Evolutionary conservation across 179 eudicot genomes (phyloP), one percentile per base, ranked within the genome.

Genomic region (Sideroxylon spinosum): DNA sequence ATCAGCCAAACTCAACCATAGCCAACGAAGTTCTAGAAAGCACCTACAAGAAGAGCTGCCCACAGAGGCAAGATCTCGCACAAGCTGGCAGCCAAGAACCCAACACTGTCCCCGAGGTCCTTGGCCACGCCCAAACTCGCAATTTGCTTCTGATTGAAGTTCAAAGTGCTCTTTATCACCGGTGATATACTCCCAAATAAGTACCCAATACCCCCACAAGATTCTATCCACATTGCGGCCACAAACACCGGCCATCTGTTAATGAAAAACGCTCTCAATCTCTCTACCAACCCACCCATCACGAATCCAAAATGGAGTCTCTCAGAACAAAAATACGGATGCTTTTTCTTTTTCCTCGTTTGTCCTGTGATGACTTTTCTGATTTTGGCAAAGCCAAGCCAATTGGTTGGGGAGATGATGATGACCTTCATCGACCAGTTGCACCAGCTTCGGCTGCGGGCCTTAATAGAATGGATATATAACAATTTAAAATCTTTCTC

Each of bases 141-240:
- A 67, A 95, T 79, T 72, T 95, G 97, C 77, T 79, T 88, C 80
- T 95, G 98, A 78, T 93, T 95, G 49, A 93, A 95, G 74, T 84
- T 84, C 80, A 95, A 77, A 64, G 87, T 83, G 59, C 87, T 90
- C 82, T 95, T 95, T 0, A 95, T 87, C 29, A 81, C 87, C 2
- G 98, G 98, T 0, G 98, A 95, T 52, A 95, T 89, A 73, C 99
- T 95, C 76, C 99, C 99, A 82, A 95, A 95, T 78, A 95, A 37
- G 63, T 95, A 95, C 76, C 99, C 99, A 71, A 95, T 83, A 0
- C 99, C 99, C 7, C 91, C 98, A 76, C 93, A 91, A 0, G 98
- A 86, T 83, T 95, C 97, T 63, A 95, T 87, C 99, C 99, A 95
- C 84, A 95, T 95, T 90, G 97, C 99, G 14, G 97, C 98, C 13